Percentiles rank a stretch among this genome's conserved stretches.
Evolutionary conservation across 768 basidiomycete genomes (phyloP).

Genomic region (Punctularia strigosozonata): DNA sequence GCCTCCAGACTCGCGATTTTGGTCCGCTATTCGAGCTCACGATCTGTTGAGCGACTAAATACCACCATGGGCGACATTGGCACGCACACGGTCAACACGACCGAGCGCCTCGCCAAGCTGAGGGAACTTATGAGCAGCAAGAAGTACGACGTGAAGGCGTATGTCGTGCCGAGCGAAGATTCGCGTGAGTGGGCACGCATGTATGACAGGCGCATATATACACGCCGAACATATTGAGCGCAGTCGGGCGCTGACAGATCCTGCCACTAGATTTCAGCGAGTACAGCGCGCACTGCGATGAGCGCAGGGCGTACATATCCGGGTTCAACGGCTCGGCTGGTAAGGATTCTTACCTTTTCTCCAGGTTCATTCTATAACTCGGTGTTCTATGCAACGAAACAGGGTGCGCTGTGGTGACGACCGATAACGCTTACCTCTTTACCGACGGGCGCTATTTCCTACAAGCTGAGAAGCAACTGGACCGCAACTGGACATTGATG

Average conservation of each 20-base stretch:
- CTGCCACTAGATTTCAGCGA: slow-evolving; percentile 93
- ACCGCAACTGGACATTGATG: slow-evolving; percentile 92
- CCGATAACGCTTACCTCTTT: slow-evolving; percentile 66
- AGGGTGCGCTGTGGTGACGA: slow-evolving; percentile 73
- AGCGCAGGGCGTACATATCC: slow-evolving; percentile 79
- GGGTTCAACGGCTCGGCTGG: slow-evolving; percentile 94
- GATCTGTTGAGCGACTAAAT: too few species aligned
- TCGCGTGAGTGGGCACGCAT: slow-evolving; percentile 41
- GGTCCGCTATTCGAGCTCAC: too few species aligned
- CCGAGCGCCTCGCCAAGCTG: slow-evolving; percentile 47
- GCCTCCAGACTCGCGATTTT: too few species aligned
- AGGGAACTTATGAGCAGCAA: slow-evolving; percentile 57
- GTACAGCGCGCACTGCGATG: slow-evolving; percentile 77
- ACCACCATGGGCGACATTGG: too few species aligned
- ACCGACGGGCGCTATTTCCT: slow-evolving; percentile 95
- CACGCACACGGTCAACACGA: slow-evolving; percentile 44
- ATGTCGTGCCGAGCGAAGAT: slow-evolving; percentile 86
- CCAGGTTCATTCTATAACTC: not conserved
- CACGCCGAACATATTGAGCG: too few species aligned
- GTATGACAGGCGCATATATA: too few species aligned
- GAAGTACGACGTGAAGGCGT: slow-evolving; percentile 47
- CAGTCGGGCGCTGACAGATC: too few species aligned
- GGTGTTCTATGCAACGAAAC: too few species aligned
- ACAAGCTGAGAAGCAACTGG: slow-evolving; percentile 85
- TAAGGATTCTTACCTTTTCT: slow-evolving; percentile 15